Evolutionary conservation across 2,329 filamentous ascomycete genomes (phyloP).

Genomic region (Penicillium sclerotiorum): DNA sequence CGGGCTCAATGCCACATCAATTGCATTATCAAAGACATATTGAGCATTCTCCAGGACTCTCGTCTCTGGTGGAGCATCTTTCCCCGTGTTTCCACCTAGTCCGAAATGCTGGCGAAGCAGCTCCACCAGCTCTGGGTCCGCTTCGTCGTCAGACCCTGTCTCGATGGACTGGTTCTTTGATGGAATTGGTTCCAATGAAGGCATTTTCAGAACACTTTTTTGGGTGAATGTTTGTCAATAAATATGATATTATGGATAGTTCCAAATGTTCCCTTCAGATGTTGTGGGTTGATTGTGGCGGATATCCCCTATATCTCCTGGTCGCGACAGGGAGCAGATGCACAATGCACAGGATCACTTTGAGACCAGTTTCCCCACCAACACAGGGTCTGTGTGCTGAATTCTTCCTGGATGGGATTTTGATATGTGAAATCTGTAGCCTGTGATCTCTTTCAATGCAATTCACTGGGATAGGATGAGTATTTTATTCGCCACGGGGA

Average conservation of each 20-base stretch:
- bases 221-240: neutral
- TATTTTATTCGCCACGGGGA: constrained; percentile 21
- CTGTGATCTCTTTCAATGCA: neutral
- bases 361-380: neutral
- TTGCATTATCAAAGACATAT: constrained; percentile 86
- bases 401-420: neutral
- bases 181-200: constrained; percentile 20
- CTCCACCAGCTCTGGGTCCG: constrained; percentile 82
- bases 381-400: neutral
- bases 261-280: neutral
- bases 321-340: constrained; percentile 4
- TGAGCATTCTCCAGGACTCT: constrained; percentile 81
- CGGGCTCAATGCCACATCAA: constrained; percentile 89
- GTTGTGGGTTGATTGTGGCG: neutral
- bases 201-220: constrained; percentile 12
- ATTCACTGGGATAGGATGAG: neutral
- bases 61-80: constrained; percentile 68
- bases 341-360: neutral
- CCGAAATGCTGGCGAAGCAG: constrained; percentile 80
- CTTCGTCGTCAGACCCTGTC: constrained; percentile 86
- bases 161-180: constrained; percentile 24
- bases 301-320: constrained; percentile 12
- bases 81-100: constrained; percentile 58
- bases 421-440: neutral
- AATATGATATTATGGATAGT: neutral